Percentiles rank a stretch among this genome's conserved stretches.
These are phyloP conservation scores for Arxiozyma slooffiae DNA, from an alignment of 1,139 yeast species.

Conservation along the genomic window DNA sequence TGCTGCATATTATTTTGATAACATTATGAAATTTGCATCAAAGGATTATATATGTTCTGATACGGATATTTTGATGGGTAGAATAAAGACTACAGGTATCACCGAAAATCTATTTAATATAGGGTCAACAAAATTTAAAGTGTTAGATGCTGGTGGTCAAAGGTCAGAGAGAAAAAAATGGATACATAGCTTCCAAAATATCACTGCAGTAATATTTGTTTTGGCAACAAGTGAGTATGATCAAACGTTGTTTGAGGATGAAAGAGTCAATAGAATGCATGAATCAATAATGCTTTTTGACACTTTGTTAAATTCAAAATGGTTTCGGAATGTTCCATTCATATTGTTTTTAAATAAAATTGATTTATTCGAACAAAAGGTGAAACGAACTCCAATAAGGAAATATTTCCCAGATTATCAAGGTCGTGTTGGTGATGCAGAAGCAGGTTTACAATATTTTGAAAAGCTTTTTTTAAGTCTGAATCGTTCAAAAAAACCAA, in stretches of 20 bases:
- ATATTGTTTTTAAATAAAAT: slow-evolving; percentile 82
- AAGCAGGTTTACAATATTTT: slow-evolving; percentile 57
- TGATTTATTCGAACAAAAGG: slow-evolving; percentile 68
- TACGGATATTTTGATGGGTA: slow-evolving; percentile 75
- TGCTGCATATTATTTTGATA: slow-evolving; percentile 67
- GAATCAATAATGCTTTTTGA: slow-evolving; percentile 82
- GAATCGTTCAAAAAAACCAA: slow-evolving; percentile 58
- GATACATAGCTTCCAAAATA: slow-evolving; percentile 92
- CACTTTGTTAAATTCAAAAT: slow-evolving; percentile 71
- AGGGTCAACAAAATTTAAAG: slow-evolving; percentile 56
- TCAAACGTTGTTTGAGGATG: slow-evolving; percentile 85
- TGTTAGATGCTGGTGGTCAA: slow-evolving; percentile 96
- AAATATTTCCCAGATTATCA: slow-evolving; percentile 64
- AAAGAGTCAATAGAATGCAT: slow-evolving; percentile 78
- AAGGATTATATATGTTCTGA: slow-evolving; percentile 63
- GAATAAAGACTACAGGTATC: slow-evolving; percentile 93
- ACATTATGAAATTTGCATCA: slow-evolving; percentile 52
- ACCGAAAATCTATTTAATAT: slow-evolving; percentile 76
- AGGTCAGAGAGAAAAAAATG: slow-evolving; percentile 88
- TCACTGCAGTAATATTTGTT: slow-evolving; percentile 84
- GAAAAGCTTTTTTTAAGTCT: slow-evolving; percentile 53
- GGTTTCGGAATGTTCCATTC: slow-evolving; percentile 82
- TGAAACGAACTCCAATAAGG: slow-evolving; percentile 52
- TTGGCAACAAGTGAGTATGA: slow-evolving; percentile 89
- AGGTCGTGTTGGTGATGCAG: slow-evolving; percentile 53